These are phyloP conservation scores for Aurifilum marmelostoma DNA, from an alignment of 2,329 filamentous ascomycete genomes.

Conservation along the genomic window DNA sequence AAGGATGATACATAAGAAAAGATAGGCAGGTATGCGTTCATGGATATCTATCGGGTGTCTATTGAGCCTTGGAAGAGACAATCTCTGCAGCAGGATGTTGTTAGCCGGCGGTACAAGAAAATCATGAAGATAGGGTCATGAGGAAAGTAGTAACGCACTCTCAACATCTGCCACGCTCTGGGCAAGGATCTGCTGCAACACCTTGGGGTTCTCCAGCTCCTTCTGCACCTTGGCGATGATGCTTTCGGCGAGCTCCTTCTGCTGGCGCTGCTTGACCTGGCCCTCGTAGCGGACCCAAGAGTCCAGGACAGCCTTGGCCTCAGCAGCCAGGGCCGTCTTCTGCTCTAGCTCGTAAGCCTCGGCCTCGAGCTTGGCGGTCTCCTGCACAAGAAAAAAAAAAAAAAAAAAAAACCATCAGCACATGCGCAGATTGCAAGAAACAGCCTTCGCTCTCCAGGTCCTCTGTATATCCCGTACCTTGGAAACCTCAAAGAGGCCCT, in stretches of 20 bases:
- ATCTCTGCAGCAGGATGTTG: conserved; percentile 51
- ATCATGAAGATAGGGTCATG: background rate
- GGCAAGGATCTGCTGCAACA: conserved; percentile 95
- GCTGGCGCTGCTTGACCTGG: conserved; percentile 98
- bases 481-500: conserved; percentile 94
- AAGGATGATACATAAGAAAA: conserved; percentile 57
- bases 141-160: conserved; percentile 61
- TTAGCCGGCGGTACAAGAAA: conserved; percentile 39
- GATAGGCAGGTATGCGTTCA: conserved; percentile 35
- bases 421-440: conserved; percentile 2
- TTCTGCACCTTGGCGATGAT: conserved; percentile 98
- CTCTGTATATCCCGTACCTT: conserved; percentile 66
- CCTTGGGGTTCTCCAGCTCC: conserved; percentile 97
- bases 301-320: conserved; percentile 95
- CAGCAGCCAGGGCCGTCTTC: conserved; percentile 84
- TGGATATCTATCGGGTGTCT: conserved; percentile 44
- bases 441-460: background rate
- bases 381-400: conserved; percentile 54
- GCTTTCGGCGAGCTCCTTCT: conserved; percentile 89
- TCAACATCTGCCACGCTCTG: conserved; percentile 96
- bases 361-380: conserved; percentile 95
- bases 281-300: conserved; percentile 99
- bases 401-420: conserved; percentile 28
- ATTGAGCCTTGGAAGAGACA: conserved; percentile 66
- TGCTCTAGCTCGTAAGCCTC: conserved; percentile 98